Evolutionary conservation across 2,329 filamentous ascomycete species (phyloP).

Genomic region (Alternaria brassicicola): DNA sequence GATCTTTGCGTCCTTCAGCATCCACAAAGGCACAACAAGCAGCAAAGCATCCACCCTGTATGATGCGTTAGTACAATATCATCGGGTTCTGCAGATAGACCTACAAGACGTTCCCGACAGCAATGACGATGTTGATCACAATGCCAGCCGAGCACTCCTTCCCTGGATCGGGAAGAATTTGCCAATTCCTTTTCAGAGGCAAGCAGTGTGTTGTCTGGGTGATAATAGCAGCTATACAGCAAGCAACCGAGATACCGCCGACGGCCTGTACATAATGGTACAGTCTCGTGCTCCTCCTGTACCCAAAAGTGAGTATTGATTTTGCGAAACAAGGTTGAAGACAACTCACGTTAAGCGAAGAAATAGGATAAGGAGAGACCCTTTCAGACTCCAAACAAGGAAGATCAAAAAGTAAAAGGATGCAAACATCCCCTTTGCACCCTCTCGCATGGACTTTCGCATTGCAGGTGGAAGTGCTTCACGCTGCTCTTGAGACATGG

Average conservation of each 20-base stretch:
- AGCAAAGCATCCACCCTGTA: not conserved
- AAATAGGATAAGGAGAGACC: not conserved
- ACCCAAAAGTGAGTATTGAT: not conserved
- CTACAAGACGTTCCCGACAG: slow-evolving; percentile 1
- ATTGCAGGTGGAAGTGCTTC: not conserved
- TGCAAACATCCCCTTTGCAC: not conserved
- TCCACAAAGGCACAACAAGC: slow-evolving; percentile 1
- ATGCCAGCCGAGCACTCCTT: slow-evolving; percentile 1
- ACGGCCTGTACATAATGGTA: not conserved
- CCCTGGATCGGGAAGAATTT: not conserved
- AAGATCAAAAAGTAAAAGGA: slow-evolving; percentile 2
- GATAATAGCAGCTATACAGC: not conserved
- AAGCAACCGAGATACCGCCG: not conserved
- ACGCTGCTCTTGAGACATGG: slow-evolving; percentile 4
- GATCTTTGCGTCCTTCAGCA: slow-evolving; percentile 1
- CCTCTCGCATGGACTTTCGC: slow-evolving; percentile 3
- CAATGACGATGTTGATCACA: slow-evolving; percentile 1
- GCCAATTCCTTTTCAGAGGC: not conserved
- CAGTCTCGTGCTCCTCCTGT: not conserved
- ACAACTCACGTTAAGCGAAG: not conserved
- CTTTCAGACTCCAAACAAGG: not conserved
- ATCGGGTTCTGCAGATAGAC: not conserved
- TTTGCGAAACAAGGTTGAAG: too few species aligned
- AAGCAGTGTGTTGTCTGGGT: slow-evolving; percentile 4
- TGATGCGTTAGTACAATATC: not conserved